phyloP scores from a whole-genome alignment of 495 filamentous ascomycete species.

The Penicillium bialowiezense region DNA sequence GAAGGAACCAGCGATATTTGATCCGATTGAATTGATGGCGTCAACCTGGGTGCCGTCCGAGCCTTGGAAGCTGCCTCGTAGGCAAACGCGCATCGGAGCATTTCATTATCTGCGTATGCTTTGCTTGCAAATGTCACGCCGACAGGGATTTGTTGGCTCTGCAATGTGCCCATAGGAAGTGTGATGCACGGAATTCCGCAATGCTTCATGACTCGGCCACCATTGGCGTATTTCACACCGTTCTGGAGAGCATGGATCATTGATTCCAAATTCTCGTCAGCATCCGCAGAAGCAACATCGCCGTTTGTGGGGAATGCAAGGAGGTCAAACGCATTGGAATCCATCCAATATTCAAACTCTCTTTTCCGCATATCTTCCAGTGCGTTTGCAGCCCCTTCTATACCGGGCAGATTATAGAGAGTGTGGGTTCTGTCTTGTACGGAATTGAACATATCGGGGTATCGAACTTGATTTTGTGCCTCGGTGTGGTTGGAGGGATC shows the following conservation, averaged over 20 bases:
- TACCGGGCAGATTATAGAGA: not conserved
- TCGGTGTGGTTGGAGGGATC: not conserved
- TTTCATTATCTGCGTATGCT: constrained; percentile 10
- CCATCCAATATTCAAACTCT: constrained; percentile 14
- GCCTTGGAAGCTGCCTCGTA: constrained; percentile 16
- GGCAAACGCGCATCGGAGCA: constrained; percentile 28
- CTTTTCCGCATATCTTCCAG: constrained; percentile 10
- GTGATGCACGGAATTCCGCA: constrained; percentile 12
- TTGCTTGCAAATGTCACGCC: constrained; percentile 13
- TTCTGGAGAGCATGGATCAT: constrained; percentile 7
- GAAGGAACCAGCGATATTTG: not conserved
- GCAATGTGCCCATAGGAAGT: constrained; percentile 13
- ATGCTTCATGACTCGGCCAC: constrained; percentile 9
- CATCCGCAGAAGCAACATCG: constrained; percentile 9
- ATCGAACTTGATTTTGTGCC: constrained; percentile 3
- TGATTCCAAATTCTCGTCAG: constrained; percentile 7
- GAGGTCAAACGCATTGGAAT: constrained; percentile 2
- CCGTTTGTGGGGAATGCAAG: constrained; percentile 10
- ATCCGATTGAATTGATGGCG: not conserved
- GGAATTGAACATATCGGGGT: constrained; percentile 3
- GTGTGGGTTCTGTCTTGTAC: not conserved
- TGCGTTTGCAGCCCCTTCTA: not conserved
- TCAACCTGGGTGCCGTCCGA: not conserved
- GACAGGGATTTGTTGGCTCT: constrained; percentile 9
- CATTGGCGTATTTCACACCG: constrained; percentile 15